Conservation (phyloP, 192 early-diverging fungal species). For the Dissophora ornata region DNA sequence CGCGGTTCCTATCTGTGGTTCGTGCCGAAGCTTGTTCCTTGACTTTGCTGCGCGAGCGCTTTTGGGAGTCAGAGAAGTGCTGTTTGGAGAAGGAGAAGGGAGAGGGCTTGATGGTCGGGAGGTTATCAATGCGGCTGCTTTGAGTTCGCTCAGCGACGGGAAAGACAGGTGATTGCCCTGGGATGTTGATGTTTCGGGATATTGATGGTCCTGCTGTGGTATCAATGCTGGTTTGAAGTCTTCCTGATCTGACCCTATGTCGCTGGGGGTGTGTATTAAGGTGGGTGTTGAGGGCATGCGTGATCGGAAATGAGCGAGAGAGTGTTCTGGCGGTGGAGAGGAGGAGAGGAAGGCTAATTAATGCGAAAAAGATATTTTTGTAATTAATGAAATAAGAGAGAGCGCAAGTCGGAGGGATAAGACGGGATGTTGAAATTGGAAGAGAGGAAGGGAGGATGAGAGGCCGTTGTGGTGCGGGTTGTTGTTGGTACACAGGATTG, state of each 20-base stretch:
- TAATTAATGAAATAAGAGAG: too few relatives aligned
- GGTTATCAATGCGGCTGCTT: neutral
- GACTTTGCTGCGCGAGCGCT: conserved; percentile 34
- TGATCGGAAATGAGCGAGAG: neutral
- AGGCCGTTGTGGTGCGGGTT: neutral
- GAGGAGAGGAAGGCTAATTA: neutral
- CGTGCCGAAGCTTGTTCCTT: conserved; percentile 38
- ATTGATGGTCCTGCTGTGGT: too few relatives aligned
- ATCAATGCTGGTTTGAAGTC: conserved; percentile 2
- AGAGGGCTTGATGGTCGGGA: too few relatives aligned
- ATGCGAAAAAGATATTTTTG: too few relatives aligned
- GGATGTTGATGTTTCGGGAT: conserved; percentile 1
- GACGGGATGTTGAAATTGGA: neutral
- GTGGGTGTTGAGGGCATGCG: conserved; percentile 16
- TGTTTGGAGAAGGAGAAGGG: conserved; percentile 16
- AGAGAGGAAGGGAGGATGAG: conserved; percentile 8
- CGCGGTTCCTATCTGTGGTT: conserved; percentile 32
- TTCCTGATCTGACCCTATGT: conserved; percentile 6
- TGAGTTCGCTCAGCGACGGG: conserved; percentile 34
- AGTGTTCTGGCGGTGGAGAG: neutral
- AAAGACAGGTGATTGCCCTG: conserved; percentile 16
- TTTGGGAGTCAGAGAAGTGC: conserved; percentile 38
- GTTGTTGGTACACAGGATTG: neutral
- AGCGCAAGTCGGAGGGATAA: neutral
- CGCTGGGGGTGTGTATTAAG: neutral